These are phyloP conservation scores for Helicocarpus griseus DNA, from an alignment of 2,329 filamentous ascomycete species.

Conservation along the genomic window DNA sequence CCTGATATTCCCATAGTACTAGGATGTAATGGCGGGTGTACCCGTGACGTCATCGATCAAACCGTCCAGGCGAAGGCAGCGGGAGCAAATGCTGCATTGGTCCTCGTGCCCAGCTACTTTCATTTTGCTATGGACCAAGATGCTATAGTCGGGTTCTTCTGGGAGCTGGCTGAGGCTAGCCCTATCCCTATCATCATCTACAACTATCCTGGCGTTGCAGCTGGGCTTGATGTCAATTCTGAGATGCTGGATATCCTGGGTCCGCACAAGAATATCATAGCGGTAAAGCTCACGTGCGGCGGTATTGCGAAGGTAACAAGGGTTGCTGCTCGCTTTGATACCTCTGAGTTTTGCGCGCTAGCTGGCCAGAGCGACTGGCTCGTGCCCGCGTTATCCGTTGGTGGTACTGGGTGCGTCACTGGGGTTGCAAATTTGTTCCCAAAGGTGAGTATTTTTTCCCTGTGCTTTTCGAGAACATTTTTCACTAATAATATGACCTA, in stretches of 20 bases:
- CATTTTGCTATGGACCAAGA: conserved; percentile 53
- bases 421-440: conserved; percentile 56
- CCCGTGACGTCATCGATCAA: conserved; percentile 41
- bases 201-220: conserved; percentile 38
- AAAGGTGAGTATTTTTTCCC: conserved; percentile 22
- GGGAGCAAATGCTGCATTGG: conserved; percentile 63
- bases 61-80: conserved; percentile 55
- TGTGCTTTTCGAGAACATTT: neutral
- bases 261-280: conserved; percentile 27
- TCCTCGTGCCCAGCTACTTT: conserved; percentile 66
- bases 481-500: neutral
- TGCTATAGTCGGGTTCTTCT: conserved; percentile 54
- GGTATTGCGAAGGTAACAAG: conserved; percentile 34
- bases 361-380: conserved; percentile 37
- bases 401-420: conserved; percentile 51
- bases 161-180: conserved; percentile 46
- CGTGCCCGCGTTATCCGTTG: conserved; percentile 49
- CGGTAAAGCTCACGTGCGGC: conserved; percentile 30
- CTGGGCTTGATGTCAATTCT: conserved; percentile 37
- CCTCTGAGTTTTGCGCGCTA: conserved; percentile 29
- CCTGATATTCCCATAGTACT: conserved; percentile 31
- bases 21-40: conserved; percentile 32
- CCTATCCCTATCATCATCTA: conserved; percentile 40
- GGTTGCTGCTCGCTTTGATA: conserved; percentile 26
- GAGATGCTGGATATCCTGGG: conserved; percentile 24